phyloP scores from a whole-genome alignment of 805 yeast genomes.

The Lipomyces sp. region DNA sequence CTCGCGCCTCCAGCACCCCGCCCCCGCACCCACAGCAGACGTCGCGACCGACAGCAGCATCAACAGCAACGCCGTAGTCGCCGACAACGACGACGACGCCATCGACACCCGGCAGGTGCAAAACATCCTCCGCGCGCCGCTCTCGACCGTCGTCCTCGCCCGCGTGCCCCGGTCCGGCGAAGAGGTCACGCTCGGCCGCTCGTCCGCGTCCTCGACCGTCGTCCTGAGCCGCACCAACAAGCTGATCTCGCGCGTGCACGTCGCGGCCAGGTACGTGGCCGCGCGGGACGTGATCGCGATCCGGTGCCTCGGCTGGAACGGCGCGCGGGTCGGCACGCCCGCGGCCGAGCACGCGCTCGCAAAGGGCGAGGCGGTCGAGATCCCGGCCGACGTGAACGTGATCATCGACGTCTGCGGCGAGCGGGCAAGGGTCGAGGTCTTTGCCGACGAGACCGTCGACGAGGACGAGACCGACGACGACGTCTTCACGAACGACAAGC shows the following conservation, averaged over 20 bases:
- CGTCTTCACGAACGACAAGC: slow-evolving; percentile 7
- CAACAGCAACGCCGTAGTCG: neutral
- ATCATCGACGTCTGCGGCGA: slow-evolving; percentile 72
- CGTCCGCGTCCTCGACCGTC: slow-evolving; percentile 57
- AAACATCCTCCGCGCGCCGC: slow-evolving; percentile 37
- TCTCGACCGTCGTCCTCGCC: slow-evolving; percentile 40
- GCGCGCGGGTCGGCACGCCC: slow-evolving; percentile 62
- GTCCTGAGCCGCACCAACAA: slow-evolving; percentile 49
- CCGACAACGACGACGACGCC: neutral
- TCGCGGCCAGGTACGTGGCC: slow-evolving; percentile 47
- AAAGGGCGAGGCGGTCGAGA: slow-evolving; percentile 58
- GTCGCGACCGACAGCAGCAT: neutral
- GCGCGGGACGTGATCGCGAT: slow-evolving; percentile 46
- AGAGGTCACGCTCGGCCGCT: slow-evolving; percentile 58
- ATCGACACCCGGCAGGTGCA: no score
- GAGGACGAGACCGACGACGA: slow-evolving; percentile 46
- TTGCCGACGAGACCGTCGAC: slow-evolving; percentile 48
- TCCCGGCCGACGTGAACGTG: slow-evolving; percentile 63
- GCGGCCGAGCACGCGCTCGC: slow-evolving; percentile 50
- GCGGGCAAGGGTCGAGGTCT: slow-evolving; percentile 49
- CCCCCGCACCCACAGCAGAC: slow-evolving; percentile 4
- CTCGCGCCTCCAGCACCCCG: no score
- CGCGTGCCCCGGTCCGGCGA: slow-evolving; percentile 44
- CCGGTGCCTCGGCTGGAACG: slow-evolving; percentile 80
- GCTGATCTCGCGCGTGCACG: slow-evolving; percentile 66